Base-by-base conservation (phyloP, 805 yeast genomes). In the Clavispora fructus region DNA sequence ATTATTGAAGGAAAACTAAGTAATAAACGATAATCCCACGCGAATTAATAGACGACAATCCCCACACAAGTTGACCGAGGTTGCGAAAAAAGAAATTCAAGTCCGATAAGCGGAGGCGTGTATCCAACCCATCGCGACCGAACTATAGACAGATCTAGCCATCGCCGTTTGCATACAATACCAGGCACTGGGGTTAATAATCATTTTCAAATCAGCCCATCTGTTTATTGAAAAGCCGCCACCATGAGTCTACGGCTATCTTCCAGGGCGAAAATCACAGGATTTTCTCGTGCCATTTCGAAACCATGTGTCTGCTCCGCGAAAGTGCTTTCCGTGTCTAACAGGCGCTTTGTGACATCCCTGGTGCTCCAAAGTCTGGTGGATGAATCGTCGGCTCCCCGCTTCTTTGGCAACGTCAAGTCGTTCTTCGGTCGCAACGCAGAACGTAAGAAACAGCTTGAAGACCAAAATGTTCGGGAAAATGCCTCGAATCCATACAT, bases 401-500 rank as follows among this genome's bases (percentile, higher is more conserved):
- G 51, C 25, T 27, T 46, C 33, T 41, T 51, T 27, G 32, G 42
- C 23, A 44, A 28, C 19, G 35, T 51, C 29, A 46, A 33, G 29
- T 39, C 33, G 32, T 25, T 46, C n/a, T 40, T 51, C n/a, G 46
- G 40, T 14, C 17, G 29, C 10, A 48, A 51, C 23, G 47, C 42
- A 42, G 43, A 40, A 26, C 38, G 35, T 6, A 48, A 52, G 38
- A 40, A 46, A 46, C 39, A 51, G 6, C 48, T 58, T 1, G 54
- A 56, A 12, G 68, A 43, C n/a, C 41, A 47, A 7, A 53, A 52
- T 28, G 12, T 25, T 16, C 45, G 55, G 26, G 58, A 53, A 44
- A 54, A 65, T 29, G 64, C 65, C 25, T 52, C 51, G 33, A 65
- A 61, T 46, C 73, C 75, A 0, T 71, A 65, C 50, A 69, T 71